phyloP scores from a whole-genome alignment of 1,139 yeast species.

The Komagataea norvegica region DNA sequence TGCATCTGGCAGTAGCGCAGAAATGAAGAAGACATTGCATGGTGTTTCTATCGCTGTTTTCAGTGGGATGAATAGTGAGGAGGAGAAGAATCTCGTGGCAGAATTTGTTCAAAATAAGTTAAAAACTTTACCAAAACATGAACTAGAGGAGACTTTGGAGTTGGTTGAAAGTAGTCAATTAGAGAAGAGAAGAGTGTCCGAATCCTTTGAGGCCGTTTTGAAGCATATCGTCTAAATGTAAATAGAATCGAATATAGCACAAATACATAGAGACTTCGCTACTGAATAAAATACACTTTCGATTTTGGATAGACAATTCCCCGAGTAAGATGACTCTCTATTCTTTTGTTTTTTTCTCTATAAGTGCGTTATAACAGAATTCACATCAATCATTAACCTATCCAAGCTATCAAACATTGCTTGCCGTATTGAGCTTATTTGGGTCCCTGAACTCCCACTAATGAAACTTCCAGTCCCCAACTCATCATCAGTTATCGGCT shows the following conservation, averaged over 20 bases:
- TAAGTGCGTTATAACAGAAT: conserved; percentile 12
- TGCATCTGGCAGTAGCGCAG: conserved; percentile 38
- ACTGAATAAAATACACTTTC: too few relatives aligned
- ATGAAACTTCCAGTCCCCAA: not conserved
- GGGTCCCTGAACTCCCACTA: conserved; percentile 1
- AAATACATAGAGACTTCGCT: too few relatives aligned
- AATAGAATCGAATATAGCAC: too few relatives aligned
- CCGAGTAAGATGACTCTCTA: too few relatives aligned
- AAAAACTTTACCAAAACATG: conserved; percentile 35
- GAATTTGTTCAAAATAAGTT: conserved; percentile 34
- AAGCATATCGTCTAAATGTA: not conserved
- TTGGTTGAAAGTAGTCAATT: conserved; percentile 24
- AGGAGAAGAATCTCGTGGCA: conserved; percentile 27
- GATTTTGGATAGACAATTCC: too few relatives aligned
- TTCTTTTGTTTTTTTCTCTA: too few relatives aligned
- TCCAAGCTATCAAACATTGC: conserved; percentile 21
- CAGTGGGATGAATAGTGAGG: conserved; percentile 39
- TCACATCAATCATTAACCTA: conserved; percentile 20
- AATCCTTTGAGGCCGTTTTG: conserved; percentile 10
- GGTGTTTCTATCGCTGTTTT: conserved; percentile 40
- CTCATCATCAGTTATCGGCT: conserved; percentile 8
- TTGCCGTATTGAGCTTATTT: conserved; percentile 15
- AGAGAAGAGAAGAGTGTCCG: conserved; percentile 15
- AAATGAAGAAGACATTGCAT: conserved; percentile 37
- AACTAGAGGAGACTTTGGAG: conserved; percentile 25